Percentiles rank a stretch among this genome's conserved stretches.
These are phyloP conservation scores for Carex kokanica DNA, from an alignment of 176 grass and related monocot species.

Conservation along the genomic window DNA sequence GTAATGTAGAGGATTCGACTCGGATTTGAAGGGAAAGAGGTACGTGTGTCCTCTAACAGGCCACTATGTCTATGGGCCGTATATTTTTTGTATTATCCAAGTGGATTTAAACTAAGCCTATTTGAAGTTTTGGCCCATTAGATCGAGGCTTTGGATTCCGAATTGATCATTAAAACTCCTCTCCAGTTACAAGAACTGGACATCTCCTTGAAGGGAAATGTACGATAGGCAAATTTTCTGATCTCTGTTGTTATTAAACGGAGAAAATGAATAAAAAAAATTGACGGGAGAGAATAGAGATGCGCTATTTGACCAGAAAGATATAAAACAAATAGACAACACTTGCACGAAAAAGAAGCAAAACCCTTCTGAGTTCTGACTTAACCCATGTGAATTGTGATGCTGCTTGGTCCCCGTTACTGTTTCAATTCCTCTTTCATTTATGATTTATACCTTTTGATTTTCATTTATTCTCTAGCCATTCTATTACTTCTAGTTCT, in stretches of 20 bases:
- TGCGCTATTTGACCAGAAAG: not conserved
- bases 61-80: not conserved
- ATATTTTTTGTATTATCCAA: not conserved
- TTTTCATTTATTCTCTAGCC: not conserved
- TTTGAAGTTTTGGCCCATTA: not conserved
- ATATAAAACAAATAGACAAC: not conserved
- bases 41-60: not conserved
- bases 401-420: not conserved
- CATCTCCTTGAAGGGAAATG: not conserved
- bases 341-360: not conserved
- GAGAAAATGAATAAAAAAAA: not conserved
- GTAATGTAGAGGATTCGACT: no score
- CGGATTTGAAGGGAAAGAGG: not conserved
- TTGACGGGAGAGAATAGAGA: not conserved
- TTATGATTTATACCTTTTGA: not conserved
- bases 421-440: slow-evolving; percentile 9
- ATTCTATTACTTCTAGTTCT: not conserved
- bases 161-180: not conserved
- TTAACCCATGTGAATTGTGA: not conserved
- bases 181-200: not conserved
- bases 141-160: not conserved
- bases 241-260: not conserved
- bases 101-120: not conserved
- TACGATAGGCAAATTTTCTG: not conserved
- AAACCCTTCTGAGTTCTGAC: not conserved